These are phyloP conservation scores for Colletotrichum destructivum DNA, from an alignment of 2,329 filamentous ascomycete genomes.

Conservation along the genomic window DNA sequence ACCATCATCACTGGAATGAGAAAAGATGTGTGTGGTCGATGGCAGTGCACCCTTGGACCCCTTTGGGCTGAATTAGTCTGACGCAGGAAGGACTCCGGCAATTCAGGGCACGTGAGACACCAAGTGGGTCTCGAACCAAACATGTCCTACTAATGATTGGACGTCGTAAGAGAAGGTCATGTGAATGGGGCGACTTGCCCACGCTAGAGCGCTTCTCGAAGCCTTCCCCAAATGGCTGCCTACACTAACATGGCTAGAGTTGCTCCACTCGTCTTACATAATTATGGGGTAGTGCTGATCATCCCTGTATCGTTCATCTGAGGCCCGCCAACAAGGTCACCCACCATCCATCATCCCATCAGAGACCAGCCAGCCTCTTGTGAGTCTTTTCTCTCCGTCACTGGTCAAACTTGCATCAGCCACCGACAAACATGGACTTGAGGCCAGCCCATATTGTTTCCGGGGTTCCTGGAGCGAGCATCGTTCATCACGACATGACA, in stretches of 20 bases:
- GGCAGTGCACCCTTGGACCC: background rate
- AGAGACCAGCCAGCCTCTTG: no score
- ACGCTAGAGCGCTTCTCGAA: slow-evolving; percentile 33
- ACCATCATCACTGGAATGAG: background rate
- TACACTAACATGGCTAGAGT: background rate
- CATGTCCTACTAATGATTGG: background rate
- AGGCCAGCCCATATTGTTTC: background rate
- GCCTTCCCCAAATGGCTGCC: slow-evolving; percentile 37
- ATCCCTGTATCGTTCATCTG: background rate
- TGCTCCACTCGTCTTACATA: no score
- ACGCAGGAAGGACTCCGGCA: background rate
- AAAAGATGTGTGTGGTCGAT: background rate
- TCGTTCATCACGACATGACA: background rate
- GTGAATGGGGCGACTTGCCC: background rate
- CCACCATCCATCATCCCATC: background rate
- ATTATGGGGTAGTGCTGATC: no score
- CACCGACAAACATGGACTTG: background rate
- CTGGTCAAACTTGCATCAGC: background rate
- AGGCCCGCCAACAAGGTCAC: slow-evolving; percentile 8
- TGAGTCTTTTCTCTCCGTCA: background rate
- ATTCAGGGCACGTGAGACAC: background rate
- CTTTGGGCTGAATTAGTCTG: background rate
- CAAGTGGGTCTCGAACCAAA: background rate
- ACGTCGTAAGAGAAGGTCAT: background rate
- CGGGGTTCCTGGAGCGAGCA: background rate